These are phyloP conservation scores for Colletotrichum higginsianum DNA, from an alignment of 2,329 filamentous ascomycete genomes.

Conservation along the genomic window DNA sequence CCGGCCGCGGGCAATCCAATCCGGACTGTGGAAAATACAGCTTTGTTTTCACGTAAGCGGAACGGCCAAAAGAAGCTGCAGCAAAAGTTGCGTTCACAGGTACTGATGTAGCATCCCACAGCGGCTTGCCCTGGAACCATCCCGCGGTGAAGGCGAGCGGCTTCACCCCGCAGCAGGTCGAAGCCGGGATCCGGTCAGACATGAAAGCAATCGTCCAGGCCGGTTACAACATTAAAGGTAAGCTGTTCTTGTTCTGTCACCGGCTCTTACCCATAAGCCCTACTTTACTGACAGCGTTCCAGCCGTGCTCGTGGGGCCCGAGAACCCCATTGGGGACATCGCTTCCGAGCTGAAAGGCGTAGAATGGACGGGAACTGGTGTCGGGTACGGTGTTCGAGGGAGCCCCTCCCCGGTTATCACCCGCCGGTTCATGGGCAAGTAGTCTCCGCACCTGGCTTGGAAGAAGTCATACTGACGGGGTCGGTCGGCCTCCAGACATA, in stretches of 20 bases:
- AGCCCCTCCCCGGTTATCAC: slow-evolving; percentile 30
- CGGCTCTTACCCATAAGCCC: neutral
- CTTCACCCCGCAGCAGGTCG: slow-evolving; percentile 34
- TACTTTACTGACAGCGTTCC: neutral
- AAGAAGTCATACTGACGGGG: neutral
- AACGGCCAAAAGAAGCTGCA: too few species aligned
- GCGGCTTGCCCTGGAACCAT: slow-evolving; percentile 38
- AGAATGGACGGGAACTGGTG: slow-evolving; percentile 33
- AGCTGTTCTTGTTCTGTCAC: neutral
- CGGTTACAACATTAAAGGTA: slow-evolving; percentile 38
- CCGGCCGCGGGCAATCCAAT: too few species aligned
- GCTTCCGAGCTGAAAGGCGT: slow-evolving; percentile 23
- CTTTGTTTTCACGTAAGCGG: slow-evolving; percentile 30
- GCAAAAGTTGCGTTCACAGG: too few species aligned
- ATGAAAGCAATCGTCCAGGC: slow-evolving; percentile 30
- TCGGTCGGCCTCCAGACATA: slow-evolving; percentile 2
- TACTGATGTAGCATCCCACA: neutral
- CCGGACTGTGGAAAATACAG: slow-evolving; percentile 16
- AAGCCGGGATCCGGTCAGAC: slow-evolving; percentile 32
- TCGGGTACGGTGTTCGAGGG: slow-evolving; percentile 35
- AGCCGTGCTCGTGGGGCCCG: slow-evolving; percentile 35
- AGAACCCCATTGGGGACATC: slow-evolving; percentile 20
- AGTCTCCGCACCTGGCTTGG: neutral
- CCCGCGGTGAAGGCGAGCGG: slow-evolving; percentile 28
- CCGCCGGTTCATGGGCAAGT: slow-evolving; percentile 24